phyloP scores from a whole-genome alignment of 305 asterid species.

The Plantago lanceolata region DNA sequence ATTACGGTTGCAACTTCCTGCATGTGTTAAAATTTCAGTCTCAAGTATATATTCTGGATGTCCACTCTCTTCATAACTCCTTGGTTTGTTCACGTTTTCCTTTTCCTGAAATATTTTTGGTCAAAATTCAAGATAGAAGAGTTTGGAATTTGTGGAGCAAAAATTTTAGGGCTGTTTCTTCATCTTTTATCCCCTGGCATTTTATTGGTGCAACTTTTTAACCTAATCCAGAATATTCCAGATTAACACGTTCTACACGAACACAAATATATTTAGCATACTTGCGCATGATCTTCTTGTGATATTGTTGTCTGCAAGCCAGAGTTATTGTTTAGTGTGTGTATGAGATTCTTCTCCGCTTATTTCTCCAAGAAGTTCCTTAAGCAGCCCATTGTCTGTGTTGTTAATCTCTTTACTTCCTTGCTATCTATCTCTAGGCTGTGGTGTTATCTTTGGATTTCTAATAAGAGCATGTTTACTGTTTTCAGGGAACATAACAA shows the following conservation, averaged over 20 bases:
- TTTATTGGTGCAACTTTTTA: too few relatives aligned
- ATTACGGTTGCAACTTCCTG: neutral
- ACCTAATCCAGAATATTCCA: too few relatives aligned
- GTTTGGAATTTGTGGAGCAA: too few relatives aligned
- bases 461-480: conserved; percentile 7
- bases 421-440: neutral
- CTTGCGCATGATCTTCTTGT: conserved; percentile 6
- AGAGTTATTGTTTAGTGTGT: neutral
- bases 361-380: neutral
- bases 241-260: too few relatives aligned
- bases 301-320: conserved; percentile 11
- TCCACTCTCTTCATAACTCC: neutral
- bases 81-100: neutral
- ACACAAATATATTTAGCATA: too few relatives aligned
- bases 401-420: neutral
- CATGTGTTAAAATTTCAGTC: conserved; percentile 3
- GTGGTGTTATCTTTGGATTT: conserved; percentile 10
- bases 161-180: too few relatives aligned
- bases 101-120: too few relatives aligned
- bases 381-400: neutral
- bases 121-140: too few relatives aligned
- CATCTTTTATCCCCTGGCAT: too few relatives aligned
- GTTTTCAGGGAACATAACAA: conserved; percentile 58
- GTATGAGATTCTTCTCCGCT: neutral
- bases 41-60: neutral